Evolutionary conservation across 1,139 yeast species (phyloP).

Genomic region (Debaryomyces fabryi): DNA sequence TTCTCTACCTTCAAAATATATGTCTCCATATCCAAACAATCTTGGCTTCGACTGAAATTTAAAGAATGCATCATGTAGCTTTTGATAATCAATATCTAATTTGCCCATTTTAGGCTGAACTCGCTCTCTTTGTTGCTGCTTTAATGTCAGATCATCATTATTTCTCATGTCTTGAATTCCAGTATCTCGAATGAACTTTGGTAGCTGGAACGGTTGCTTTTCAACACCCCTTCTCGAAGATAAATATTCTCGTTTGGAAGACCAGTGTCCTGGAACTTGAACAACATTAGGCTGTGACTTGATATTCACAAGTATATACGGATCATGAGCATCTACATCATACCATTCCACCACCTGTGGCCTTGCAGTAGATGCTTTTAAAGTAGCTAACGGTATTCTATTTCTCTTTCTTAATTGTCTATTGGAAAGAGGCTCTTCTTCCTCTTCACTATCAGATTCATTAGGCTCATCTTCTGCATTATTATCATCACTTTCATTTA

Average conservation of each 20-base stretch:
- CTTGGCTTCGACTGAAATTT: conserved; percentile 76
- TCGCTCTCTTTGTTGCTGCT: conserved; percentile 77
- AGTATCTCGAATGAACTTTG: conserved; percentile 76
- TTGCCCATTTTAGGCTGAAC: conserved; percentile 91
- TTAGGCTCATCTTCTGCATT: conserved; percentile 13
- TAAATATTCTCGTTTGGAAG: conserved; percentile 74
- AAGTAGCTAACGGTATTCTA: conserved; percentile 66
- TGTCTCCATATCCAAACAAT: conserved; percentile 69
- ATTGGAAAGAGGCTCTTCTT: conserved; percentile 23
- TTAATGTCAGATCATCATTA: conserved; percentile 55
- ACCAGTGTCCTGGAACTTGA: conserved; percentile 88
- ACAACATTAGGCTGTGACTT: conserved; percentile 70
- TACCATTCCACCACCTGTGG: conserved; percentile 87
- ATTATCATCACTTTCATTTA: conserved; percentile 33
- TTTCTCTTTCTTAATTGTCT: conserved; percentile 52
- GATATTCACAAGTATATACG: conserved; percentile 62
- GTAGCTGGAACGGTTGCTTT: conserved; percentile 73
- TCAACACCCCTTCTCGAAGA: conserved; percentile 72
- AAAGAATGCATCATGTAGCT: conserved; percentile 85
- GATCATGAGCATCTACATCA: conserved; percentile 85
- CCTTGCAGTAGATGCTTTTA: conserved; percentile 59
- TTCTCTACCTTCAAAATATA: conserved; percentile 80
- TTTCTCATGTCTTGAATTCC: conserved; percentile 90
- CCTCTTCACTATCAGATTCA: conserved; percentile 11
- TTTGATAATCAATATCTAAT: conserved; percentile 83